Evolutionary conservation across 2,329 filamentous ascomycete genomes (phyloP), one percentile per base, ranked within the genome.

Genomic region (Calonectria honghensis): DNA sequence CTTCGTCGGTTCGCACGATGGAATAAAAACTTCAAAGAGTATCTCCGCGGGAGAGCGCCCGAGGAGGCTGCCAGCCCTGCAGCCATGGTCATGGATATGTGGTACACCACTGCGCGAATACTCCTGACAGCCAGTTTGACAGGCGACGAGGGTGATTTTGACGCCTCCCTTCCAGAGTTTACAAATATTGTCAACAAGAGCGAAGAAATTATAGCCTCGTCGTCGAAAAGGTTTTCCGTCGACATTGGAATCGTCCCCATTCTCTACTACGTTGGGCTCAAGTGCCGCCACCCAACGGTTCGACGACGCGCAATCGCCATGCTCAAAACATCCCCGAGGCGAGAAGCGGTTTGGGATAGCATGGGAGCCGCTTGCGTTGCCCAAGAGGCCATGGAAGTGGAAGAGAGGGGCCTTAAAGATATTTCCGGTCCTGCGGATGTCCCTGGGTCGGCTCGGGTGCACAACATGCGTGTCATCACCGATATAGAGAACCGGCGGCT

Each of bases 331-430:
- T 57, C 52, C 18, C 75, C 77, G 20, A 66, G 74, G 6, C 69
- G 75, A 50, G 74, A 78, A 37, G 74, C 74, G 2, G 76, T 77
- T 5, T 78, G 77, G 74, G 74, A 77, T 16, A 76, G 77, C 5
- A 32, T 72, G n/a, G 75, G 76, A 2, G 73, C 76, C 11, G 66
- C 75, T 2, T 67, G 37, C 3, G 72, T 77, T 1, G 35, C 63
- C 16, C 39, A 61, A 41, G 72, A 76, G 32, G 39, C 76, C 10
- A 32, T 77, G 3, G 20, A 66, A 10, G 72, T 75, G 13, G 76
- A 77, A n/a, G 76, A 77, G 63, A 50, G n/a, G 20, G 76, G 74
- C 0, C n/a, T 76, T 13, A 68, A 35, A 0, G 50, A 66, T 4
- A 48, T 77, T 9, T 48, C 9, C 2, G 41, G 45, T 4, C 63